A percentile compares a stretch with the other conserved stretches of the same genome.
Conservation (phyloP, 1,284 basidiomycete genomes). For the Schizopora paradoxa region DNA sequence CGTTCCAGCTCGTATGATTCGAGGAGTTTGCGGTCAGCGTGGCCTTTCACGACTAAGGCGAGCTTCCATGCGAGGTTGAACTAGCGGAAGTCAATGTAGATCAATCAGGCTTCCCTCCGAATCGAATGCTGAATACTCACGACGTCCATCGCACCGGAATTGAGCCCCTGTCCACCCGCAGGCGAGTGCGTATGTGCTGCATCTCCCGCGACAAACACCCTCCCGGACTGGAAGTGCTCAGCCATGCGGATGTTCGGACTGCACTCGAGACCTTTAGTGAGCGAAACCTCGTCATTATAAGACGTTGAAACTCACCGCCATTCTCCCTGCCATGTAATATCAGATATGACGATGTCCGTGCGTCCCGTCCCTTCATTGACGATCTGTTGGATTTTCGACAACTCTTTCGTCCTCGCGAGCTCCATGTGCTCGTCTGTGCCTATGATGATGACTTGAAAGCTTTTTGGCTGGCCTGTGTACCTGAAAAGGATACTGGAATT, state of each 20-base stretch:
- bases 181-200: conserved; percentile 40
- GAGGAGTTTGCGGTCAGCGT: conserved; percentile 29
- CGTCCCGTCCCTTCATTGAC: conserved; percentile 28
- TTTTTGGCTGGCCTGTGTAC: not conserved
- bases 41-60: conserved; percentile 31
- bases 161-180: conserved; percentile 42
- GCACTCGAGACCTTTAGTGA: no score
- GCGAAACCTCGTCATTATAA: not conserved
- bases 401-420: conserved; percentile 8
- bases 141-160: conserved; percentile 35
- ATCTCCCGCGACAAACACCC: conserved; percentile 38
- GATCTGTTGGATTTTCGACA: conserved; percentile 16
- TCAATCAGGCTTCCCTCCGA: not conserved
- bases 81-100: conserved; percentile 19
- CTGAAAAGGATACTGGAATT: not conserved
- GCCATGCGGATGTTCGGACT: conserved; percentile 36
- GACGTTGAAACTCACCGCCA: conserved; percentile 25
- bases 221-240: conserved; percentile 30
- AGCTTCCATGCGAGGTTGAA: conserved; percentile 41
- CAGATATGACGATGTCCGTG: conserved; percentile 30
- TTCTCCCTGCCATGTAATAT: conserved; percentile 26
- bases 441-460: not conserved
- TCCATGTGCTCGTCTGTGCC: conserved; percentile 19
- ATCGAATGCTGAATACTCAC: conserved; percentile 22
- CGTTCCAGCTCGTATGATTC: conserved; percentile 33